Conservation (phyloP, 2,329 filamentous ascomycete genomes). For the Plenodomus lindquistii region DNA sequence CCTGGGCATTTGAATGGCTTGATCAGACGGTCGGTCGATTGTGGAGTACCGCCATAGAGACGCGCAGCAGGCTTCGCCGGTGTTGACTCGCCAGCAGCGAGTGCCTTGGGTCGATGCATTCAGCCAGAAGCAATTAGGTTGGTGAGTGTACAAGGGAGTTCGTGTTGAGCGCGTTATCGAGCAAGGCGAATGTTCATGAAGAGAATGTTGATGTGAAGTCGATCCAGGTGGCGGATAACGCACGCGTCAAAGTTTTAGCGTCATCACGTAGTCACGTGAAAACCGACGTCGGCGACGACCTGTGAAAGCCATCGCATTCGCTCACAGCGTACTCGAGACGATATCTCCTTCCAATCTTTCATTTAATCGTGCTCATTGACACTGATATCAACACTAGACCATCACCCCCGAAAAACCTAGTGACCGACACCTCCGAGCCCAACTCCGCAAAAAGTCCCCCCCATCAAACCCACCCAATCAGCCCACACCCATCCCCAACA, state of each 20-base stretch:
- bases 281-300: background rate
- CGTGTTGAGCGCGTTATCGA: background rate
- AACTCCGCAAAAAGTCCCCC: constrained; percentile 25
- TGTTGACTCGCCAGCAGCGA: constrained; percentile 37
- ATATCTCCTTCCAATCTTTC: background rate
- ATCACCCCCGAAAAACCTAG: constrained; percentile 12
- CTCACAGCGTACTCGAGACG: background rate
- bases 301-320: background rate
- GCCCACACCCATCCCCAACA: constrained; percentile 1
- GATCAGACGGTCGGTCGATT: constrained; percentile 70
- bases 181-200: background rate
- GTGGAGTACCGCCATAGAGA: constrained; percentile 56
- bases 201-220: background rate
- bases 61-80: constrained; percentile 47
- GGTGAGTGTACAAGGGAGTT: background rate
- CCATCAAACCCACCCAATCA: constrained; percentile 3
- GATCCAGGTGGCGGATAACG: constrained; percentile 4
- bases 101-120: constrained; percentile 42
- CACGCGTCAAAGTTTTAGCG: constrained; percentile 14
- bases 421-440: constrained; percentile 22
- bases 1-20: constrained; percentile 95
- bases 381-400: background rate
- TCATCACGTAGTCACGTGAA: constrained; percentile 20
- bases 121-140: background rate
- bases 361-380: background rate